These are phyloP conservation scores for Sophora flavescens DNA, from an alignment of 306 rosid genomes.

Conservation along the genomic window DNA sequence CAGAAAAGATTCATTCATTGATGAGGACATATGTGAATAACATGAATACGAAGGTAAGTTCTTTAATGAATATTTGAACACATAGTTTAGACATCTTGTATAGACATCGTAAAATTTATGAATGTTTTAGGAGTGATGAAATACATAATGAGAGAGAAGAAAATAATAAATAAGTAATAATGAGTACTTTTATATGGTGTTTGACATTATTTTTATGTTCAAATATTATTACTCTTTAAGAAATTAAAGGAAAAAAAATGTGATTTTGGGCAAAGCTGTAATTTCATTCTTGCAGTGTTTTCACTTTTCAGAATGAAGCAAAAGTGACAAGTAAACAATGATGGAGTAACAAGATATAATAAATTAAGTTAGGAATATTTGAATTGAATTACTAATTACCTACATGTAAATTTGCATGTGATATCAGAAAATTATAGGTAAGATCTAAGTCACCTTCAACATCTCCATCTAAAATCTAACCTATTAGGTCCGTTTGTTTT, in stretches of 20 bases:
- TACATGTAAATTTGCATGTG: not conserved
- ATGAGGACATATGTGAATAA: not conserved
- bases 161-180: too few relatives aligned
- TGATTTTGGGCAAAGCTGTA: not conserved
- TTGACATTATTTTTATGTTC: too few relatives aligned
- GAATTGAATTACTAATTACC: not conserved
- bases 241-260: too few relatives aligned
- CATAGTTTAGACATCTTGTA: too few relatives aligned
- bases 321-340: not conserved
- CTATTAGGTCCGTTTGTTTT: too few relatives aligned
- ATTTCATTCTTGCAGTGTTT: not conserved
- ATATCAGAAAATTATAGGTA: not conserved
- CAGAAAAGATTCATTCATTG: not conserved
- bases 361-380: not conserved
- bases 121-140: too few relatives aligned
- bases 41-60: not conserved
- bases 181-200: too few relatives aligned
- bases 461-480: not conserved
- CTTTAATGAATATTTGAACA: too few relatives aligned
- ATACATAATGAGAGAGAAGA: too few relatives aligned
- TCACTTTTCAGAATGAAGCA: constrained; percentile 30
- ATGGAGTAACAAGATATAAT: too few relatives aligned
- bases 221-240: too few relatives aligned
- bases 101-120: too few relatives aligned
- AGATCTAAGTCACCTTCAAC: not conserved